Evolutionary conservation across 192 early-diverging fungal genomes (phyloP).

Genomic region (Piromyces sp.): DNA sequence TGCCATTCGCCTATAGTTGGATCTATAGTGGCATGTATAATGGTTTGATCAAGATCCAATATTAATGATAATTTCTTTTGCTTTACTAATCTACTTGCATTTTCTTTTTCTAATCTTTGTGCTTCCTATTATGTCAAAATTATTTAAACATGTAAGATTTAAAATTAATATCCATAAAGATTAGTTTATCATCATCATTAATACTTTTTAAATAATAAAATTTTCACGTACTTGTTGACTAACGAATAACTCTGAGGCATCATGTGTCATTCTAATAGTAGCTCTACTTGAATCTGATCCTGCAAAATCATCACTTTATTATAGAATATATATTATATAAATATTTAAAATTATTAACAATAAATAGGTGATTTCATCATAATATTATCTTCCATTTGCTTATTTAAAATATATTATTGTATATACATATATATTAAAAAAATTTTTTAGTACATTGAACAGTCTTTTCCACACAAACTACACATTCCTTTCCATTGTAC

Average conservation of each 20-base stretch:
- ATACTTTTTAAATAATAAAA: too few species aligned
- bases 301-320: constrained; percentile 6
- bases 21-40: constrained; percentile 77
- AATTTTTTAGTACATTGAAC: constrained; percentile 22
- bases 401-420: neutral
- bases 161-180: too few species aligned
- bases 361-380: too few species aligned
- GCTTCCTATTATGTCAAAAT: constrained; percentile 36
- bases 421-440: neutral
- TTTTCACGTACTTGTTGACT: constrained; percentile 21
- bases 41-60: constrained; percentile 92
- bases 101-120: constrained; percentile 49
- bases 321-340: neutral
- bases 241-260: constrained; percentile 48
- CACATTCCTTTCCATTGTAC: constrained; percentile 64
- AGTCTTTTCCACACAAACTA: constrained; percentile 58
- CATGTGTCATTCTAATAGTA: constrained; percentile 63
- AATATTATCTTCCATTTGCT: too few species aligned
- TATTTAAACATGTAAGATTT: too few species aligned
- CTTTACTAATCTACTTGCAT: constrained; percentile 36
- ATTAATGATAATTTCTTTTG: constrained; percentile 67
- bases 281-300: constrained; percentile 37
- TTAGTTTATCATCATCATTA: too few species aligned
- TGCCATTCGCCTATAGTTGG: constrained; percentile 59
- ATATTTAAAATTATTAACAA: too few species aligned